A percentile compares a stretch with the other conserved stretches of the same genome.
Evolutionary conservation across 2,329 filamentous ascomycete species (phyloP).

Genomic region (Pleomassaria siparia): DNA sequence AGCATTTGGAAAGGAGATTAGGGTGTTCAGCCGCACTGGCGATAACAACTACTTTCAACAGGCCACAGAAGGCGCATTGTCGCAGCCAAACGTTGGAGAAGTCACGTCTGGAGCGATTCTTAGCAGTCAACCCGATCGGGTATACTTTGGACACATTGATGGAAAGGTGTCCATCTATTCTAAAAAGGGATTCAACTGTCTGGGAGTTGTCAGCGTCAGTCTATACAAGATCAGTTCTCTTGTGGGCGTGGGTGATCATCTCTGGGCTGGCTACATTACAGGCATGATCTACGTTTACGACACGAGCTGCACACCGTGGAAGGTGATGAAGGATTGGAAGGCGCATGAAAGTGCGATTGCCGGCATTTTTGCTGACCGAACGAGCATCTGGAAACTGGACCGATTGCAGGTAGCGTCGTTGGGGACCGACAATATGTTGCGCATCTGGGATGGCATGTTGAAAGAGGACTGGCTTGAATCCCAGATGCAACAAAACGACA

Average conservation of each 20-base stretch:
- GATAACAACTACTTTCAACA: conserved; percentile 72
- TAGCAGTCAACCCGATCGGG: conserved; percentile 71
- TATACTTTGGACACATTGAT: conserved; percentile 90
- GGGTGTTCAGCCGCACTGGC: conserved; percentile 75
- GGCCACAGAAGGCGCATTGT: conserved; percentile 69
- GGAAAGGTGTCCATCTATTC: conserved; percentile 96
- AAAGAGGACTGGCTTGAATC: conserved; percentile 91
- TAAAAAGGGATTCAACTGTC: conserved; percentile 70
- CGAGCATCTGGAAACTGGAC: conserved; percentile 82
- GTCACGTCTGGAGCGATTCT: conserved; percentile 81
- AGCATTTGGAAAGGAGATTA: conserved; percentile 81
- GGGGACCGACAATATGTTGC: conserved; percentile 81
- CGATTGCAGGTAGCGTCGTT: conserved; percentile 82
- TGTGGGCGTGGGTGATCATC: conserved; percentile 73
- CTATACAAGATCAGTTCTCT: conserved; percentile 94
- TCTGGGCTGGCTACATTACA: conserved; percentile 95
- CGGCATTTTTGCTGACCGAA: conserved; percentile 74
- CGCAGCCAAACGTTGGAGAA: conserved; percentile 75
- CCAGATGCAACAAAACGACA: conserved; percentile 81
- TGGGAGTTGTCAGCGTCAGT: conserved; percentile 82
- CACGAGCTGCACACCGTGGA: conserved; percentile 78
- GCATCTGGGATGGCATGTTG: conserved; percentile 88
- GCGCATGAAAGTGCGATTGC: conserved; percentile 83
- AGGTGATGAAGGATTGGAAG: conserved; percentile 90
- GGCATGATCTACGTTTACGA: conserved; percentile 95